Percentiles rank a stretch among this genome's conserved stretches.
These are phyloP conservation scores for Lactifluus hygrophoroides DNA, from an alignment of 768 basidiomycete species.

Conservation along the genomic window DNA sequence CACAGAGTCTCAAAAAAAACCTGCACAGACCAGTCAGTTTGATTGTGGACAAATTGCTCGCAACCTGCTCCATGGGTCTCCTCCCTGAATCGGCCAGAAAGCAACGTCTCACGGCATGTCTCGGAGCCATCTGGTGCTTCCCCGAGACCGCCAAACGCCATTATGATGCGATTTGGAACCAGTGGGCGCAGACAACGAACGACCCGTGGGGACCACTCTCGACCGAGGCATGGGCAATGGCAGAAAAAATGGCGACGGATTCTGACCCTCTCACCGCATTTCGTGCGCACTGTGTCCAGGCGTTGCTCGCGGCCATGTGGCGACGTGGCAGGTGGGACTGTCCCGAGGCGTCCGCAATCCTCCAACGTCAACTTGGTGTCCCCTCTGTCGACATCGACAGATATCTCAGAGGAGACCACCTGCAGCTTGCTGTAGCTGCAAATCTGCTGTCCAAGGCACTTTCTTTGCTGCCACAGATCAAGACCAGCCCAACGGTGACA, in stretches of 20 bases:
- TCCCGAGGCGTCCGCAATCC: background rate
- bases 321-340: background rate
- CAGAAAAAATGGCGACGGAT: background rate
- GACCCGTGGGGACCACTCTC: slow-evolving; percentile 9
- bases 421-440: background rate
- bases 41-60: background rate
- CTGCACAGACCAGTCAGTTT: background rate
- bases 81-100: background rate
- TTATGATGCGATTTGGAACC: background rate
- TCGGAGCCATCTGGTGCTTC: background rate
- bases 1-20: background rate
- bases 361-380: background rate
- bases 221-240: background rate
- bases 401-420: background rate
- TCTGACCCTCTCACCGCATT: background rate
- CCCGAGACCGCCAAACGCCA: background rate
- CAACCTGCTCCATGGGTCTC: background rate
- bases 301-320: background rate
- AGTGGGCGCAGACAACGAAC: background rate
- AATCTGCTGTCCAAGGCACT: background rate
- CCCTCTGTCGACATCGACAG: background rate
- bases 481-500: background rate
- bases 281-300: background rate
- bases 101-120: background rate
- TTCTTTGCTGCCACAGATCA: background rate